These are phyloP conservation scores for Chaetomium cochliodes DNA, from an alignment of 495 filamentous ascomycete genomes.

Conservation along the genomic window DNA sequence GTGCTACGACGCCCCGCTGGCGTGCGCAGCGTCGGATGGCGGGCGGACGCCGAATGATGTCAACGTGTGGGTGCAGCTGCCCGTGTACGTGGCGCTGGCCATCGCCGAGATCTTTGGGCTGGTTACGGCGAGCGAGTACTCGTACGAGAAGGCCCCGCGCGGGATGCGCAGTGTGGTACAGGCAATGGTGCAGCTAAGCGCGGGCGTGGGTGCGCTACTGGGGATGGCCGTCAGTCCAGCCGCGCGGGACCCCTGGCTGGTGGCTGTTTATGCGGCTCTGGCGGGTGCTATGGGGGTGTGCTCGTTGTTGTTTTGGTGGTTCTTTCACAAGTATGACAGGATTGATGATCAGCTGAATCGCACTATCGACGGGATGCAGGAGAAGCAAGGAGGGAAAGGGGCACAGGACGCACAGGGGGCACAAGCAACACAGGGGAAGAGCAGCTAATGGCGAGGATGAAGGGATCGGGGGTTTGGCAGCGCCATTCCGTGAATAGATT, in stretches of 20 bases:
- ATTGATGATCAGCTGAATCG: slow-evolving; percentile 19
- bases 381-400: neutral
- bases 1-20: slow-evolving; percentile 51
- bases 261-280: slow-evolving; percentile 47
- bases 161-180: slow-evolving; percentile 38
- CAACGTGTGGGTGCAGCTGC: slow-evolving; percentile 42
- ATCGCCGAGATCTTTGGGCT: slow-evolving; percentile 46
- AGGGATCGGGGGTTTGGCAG: no score
- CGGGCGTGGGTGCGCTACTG: slow-evolving; percentile 42
- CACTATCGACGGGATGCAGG: neutral
- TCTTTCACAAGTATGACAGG: slow-evolving; percentile 34
- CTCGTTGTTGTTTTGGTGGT: slow-evolving; percentile 34
- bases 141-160: slow-evolving; percentile 45
- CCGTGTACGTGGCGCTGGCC: slow-evolving; percentile 42
- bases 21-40: slow-evolving; percentile 30
- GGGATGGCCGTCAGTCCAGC: slow-evolving; percentile 46
- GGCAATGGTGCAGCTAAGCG: slow-evolving; percentile 44
- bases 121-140: slow-evolving; percentile 54
- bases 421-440: no score
- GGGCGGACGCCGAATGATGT: slow-evolving; percentile 38
- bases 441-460: no score
- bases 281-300: slow-evolving; percentile 37
- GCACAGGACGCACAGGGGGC: no score
- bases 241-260: slow-evolving; percentile 46
- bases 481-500: no score